Conservation (phyloP, 805 yeast species). For the Grigorovia humatica region DNA sequence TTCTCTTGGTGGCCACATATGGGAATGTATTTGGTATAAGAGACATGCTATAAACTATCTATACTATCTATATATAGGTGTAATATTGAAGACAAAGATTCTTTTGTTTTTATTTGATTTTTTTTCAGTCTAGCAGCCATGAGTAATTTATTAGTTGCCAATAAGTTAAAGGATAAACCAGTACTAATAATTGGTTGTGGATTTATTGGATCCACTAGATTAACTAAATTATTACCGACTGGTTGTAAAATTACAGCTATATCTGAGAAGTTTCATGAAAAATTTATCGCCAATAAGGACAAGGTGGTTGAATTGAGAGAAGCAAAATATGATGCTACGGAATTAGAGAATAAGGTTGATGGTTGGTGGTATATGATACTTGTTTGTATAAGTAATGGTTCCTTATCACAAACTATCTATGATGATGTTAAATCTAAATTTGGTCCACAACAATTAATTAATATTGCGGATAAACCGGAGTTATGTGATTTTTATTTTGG, state of each 20-base stretch:
- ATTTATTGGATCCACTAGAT: constrained; percentile 25
- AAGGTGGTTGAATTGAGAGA: background rate
- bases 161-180: constrained; percentile 16
- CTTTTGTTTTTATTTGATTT: too few species aligned
- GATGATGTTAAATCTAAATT: constrained; percentile 13
- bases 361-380: constrained; percentile 21
- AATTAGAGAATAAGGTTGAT: background rate
- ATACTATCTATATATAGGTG: too few species aligned
- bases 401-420: constrained; percentile 16
- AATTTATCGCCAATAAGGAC: constrained; percentile 2
- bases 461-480: constrained; percentile 29
- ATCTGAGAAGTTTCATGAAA: constrained; percentile 16
- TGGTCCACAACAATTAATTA: constrained; percentile 24
- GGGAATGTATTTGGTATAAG: too few species aligned
- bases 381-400: constrained; percentile 23
- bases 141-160: constrained; percentile 23
- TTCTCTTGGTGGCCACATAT: too few species aligned
- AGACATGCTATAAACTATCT: too few species aligned
- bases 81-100: too few species aligned
- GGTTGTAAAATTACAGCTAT: constrained; percentile 26
- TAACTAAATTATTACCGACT: constrained; percentile 24
- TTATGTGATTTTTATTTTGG: constrained; percentile 30
- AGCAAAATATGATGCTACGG: background rate
- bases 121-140: background rate
- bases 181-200: constrained; percentile 29